A percentile compares a stretch with the other conserved stretches of the same genome.
These are phyloP conservation scores for Boletus fagicola DNA, from an alignment of 768 basidiomycete species.

Conservation along the genomic window DNA sequence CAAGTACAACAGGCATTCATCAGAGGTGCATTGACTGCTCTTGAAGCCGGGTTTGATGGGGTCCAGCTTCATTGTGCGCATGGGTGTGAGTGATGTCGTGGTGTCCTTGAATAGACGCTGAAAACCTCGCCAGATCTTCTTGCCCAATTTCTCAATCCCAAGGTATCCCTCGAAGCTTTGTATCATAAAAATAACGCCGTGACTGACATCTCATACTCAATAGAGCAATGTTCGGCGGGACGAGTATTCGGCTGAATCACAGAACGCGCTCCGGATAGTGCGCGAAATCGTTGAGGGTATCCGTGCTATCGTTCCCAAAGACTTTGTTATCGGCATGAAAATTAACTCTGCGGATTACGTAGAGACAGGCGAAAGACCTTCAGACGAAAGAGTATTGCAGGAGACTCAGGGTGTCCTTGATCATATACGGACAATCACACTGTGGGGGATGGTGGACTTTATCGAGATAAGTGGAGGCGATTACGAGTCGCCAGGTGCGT, in stretches of 20 bases:
- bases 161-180: constrained; percentile 39
- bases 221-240: constrained; percentile 60
- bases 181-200: constrained; percentile 16
- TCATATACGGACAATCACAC: constrained; percentile 59
- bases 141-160: constrained; percentile 72
- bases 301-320: constrained; percentile 47
- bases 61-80: constrained; percentile 83
- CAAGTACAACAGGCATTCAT: constrained; percentile 62
- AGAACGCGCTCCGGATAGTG: constrained; percentile 56
- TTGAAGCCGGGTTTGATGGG: constrained; percentile 77
- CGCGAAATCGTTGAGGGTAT: constrained; percentile 54
- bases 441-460: constrained; percentile 71
- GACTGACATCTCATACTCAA: not conserved
- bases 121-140: constrained; percentile 56
- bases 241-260: constrained; percentile 46
- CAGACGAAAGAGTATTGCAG: constrained; percentile 32
- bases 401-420: constrained; percentile 46
- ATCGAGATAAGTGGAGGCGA: constrained; percentile 88
- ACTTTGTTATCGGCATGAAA: constrained; percentile 78
- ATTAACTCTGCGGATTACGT: constrained; percentile 78
- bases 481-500: constrained; percentile 73
- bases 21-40: constrained; percentile 61
- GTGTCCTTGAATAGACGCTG: not conserved
- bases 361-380: constrained; percentile 26
- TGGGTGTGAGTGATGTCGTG: constrained; percentile 59